Percentiles rank a stretch among this genome's conserved stretches.
These are phyloP conservation scores for Boletus reticulatus DNA, from an alignment of 768 basidiomycete species.

Conservation along the genomic window DNA sequence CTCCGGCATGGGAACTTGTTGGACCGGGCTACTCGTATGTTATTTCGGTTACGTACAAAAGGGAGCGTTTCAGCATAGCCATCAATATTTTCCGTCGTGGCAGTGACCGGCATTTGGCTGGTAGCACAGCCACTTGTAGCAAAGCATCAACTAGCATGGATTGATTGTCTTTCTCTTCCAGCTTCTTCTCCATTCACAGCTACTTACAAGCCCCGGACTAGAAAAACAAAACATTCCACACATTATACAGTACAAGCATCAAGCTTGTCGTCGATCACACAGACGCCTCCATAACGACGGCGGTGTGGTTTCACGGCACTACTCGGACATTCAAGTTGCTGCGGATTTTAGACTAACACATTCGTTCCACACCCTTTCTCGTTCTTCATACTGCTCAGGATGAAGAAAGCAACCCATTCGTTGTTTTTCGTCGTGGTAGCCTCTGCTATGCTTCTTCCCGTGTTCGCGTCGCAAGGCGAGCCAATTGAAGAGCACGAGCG, in stretches of 20 bases:
- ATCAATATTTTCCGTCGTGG: background rate
- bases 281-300: conserved; percentile 5
- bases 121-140: conserved; percentile 19
- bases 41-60: too few species aligned
- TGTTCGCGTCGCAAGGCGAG: conserved; percentile 21
- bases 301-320: conserved; percentile 13
- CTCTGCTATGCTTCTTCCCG: conserved; percentile 26
- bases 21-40: too few species aligned
- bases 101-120: conserved; percentile 12
- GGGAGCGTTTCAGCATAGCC: too few species aligned
- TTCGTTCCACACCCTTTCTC: conserved; percentile 14
- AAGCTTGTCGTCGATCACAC: conserved; percentile 1
- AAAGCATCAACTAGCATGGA: conserved; percentile 6
- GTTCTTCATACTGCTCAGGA: conserved; percentile 11
- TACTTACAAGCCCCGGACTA: background rate
- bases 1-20: conserved; percentile 3
- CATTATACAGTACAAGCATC: background rate
- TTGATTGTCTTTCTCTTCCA: conserved; percentile 5
- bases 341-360: conserved; percentile 24
- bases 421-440: conserved; percentile 29
- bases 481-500: conserved; percentile 11
- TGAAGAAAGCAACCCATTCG: conserved; percentile 21
- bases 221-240: background rate
- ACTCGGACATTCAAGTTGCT: conserved; percentile 11
- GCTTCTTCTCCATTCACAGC: conserved; percentile 3